A percentile compares a stretch with the other conserved stretches of the same genome.
phyloP scores from a whole-genome alignment of 2,329 filamentous ascomycete genomes.

The Trichoderma sp. region DNA sequence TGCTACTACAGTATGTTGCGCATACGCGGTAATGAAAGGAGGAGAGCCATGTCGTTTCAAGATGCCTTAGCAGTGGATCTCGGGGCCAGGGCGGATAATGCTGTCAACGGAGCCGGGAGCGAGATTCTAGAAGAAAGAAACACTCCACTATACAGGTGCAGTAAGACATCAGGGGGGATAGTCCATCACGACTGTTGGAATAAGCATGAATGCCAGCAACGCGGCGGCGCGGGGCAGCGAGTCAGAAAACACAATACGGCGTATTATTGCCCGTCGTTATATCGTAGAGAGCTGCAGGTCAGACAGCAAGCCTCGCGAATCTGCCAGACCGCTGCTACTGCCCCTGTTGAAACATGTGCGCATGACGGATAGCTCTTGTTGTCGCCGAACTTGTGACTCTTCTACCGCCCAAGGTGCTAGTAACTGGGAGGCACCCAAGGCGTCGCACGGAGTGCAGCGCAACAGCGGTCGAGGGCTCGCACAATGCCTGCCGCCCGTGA shows the following conservation, averaged over 20 bases:
- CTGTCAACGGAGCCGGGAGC: slow-evolving; percentile 10
- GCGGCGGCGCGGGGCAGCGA: slow-evolving; percentile 18
- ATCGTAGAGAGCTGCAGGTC: slow-evolving; percentile 6
- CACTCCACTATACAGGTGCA: background rate
- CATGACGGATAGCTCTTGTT: slow-evolving; percentile 7
- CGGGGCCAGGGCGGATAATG: slow-evolving; percentile 21
- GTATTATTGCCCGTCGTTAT: background rate
- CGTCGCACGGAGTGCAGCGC: slow-evolving; percentile 5
- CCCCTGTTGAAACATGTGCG: background rate
- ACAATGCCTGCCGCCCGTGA: background rate
- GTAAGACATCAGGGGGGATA: background rate
- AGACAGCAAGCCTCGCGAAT: slow-evolving; percentile 12
- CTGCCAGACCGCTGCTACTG: slow-evolving; percentile 6
- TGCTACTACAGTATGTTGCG: slow-evolving; percentile 22
- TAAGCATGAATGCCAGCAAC: slow-evolving; percentile 17
- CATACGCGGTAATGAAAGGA: slow-evolving; percentile 15
- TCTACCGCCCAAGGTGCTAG: background rate
- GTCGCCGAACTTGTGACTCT: slow-evolving; percentile 1
- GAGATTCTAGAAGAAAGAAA: slow-evolving; percentile 12
- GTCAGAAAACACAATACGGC: background rate
- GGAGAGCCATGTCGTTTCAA: slow-evolving; percentile 31
- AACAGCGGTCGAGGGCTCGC: background rate
- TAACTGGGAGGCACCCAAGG: background rate
- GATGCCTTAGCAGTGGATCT: slow-evolving; percentile 24
- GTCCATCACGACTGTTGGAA: background rate